Conservation (phyloP, 768 basidiomycete species). For the Psilocybe subaeruginosa region DNA sequence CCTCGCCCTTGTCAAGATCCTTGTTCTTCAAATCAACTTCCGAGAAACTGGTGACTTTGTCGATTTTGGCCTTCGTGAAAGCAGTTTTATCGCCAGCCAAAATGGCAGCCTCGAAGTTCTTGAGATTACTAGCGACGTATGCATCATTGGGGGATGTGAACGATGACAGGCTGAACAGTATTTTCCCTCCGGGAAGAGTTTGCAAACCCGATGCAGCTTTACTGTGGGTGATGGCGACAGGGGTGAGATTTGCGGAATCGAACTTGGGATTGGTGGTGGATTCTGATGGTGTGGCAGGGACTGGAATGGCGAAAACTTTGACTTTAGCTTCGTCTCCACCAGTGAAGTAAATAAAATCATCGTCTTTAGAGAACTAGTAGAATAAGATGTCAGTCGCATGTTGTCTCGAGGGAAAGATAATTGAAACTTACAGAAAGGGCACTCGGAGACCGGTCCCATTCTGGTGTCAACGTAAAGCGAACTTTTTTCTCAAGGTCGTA, state of each 20-base stretch:
- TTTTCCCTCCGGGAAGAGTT: constrained; percentile 56
- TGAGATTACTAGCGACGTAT: constrained; percentile 50
- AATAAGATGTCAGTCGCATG: constrained; percentile 3
- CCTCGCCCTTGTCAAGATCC: constrained; percentile 64
- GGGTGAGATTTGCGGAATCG: constrained; percentile 48
- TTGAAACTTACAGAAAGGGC: constrained; percentile 53
- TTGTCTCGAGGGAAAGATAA: background rate
- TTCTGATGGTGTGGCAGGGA: constrained; percentile 62
- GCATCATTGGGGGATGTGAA: constrained; percentile 82
- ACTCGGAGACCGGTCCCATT: constrained; percentile 85
- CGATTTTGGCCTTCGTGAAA: constrained; percentile 37
- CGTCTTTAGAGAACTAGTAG: constrained; percentile 74
- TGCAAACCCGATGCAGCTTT: constrained; percentile 67
- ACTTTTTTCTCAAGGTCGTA: constrained; percentile 73
- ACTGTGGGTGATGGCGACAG: constrained; percentile 59
- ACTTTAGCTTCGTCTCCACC: constrained; percentile 79
- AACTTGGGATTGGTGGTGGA: constrained; percentile 58
- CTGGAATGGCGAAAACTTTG: constrained; percentile 72
- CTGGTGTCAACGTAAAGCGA: constrained; percentile 73
- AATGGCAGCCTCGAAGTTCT: constrained; percentile 45
- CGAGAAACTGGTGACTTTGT: constrained; percentile 70
- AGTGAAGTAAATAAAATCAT: constrained; percentile 68
- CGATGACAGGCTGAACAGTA: constrained; percentile 76
- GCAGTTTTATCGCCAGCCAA: constrained; percentile 29
- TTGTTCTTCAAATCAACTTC: constrained; percentile 58